Conservation (phyloP, 495 filamentous ascomycete species). For the Cercophora sp. region DNA sequence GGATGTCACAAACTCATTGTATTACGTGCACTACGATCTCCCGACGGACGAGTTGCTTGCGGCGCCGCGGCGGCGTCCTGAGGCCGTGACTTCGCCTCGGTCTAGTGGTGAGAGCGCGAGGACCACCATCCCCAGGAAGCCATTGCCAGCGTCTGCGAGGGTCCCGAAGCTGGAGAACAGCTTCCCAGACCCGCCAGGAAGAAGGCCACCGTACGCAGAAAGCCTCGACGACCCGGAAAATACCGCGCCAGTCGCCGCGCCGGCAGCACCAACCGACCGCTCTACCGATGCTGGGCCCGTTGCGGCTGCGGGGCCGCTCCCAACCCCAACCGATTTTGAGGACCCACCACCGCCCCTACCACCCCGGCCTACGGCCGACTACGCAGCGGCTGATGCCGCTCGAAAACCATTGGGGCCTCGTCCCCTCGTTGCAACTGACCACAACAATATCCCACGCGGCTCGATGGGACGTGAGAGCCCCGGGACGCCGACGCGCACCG, state of each 20-base stretch:
- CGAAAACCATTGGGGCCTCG: constrained; percentile 16
- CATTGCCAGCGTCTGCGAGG: constrained; percentile 30
- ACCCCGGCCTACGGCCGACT: constrained; percentile 2
- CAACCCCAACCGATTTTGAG: not conserved
- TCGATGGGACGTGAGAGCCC: constrained; percentile 1
- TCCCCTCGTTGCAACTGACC: not conserved
- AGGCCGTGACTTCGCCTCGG: constrained; percentile 39
- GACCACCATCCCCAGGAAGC: constrained; percentile 42
- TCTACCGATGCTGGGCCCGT: not conserved
- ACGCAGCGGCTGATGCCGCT: not conserved
- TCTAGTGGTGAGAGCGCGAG: constrained; percentile 44
- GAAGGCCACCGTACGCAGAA: not conserved
- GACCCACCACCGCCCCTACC: not conserved
- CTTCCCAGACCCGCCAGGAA: not conserved
- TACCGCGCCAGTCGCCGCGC: not conserved
- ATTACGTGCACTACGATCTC: constrained; percentile 80
- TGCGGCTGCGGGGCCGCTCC: constrained; percentile 14
- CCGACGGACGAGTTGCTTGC: constrained; percentile 52
- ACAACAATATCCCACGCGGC: not conserved
- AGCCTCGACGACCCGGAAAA: not conserved
- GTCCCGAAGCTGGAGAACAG: constrained; percentile 10
- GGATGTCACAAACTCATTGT: constrained; percentile 82
- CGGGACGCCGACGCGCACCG: constrained; percentile 9
- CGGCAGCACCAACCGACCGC: not conserved
- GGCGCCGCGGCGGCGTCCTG: constrained; percentile 38